Percentiles rank a stretch among this genome's conserved stretches.
phyloP scores from a whole-genome alignment of 345 rosid genomes.

The Citrus hindsii region DNA sequence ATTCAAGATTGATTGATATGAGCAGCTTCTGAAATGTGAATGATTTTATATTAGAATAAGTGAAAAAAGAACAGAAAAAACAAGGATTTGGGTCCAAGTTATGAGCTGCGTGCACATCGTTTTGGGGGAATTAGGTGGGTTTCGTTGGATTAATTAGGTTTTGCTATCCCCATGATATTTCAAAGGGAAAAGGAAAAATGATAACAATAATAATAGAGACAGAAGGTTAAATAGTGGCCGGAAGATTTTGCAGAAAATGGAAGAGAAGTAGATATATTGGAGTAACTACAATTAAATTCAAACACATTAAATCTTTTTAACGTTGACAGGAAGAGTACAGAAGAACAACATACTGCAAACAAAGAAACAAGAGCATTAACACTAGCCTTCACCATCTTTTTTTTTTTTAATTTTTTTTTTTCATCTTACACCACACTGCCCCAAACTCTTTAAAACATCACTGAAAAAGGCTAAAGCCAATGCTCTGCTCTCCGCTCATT shows the following conservation, averaged over 20 bases:
- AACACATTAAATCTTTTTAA: conserved; percentile 17
- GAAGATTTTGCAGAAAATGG: neutral
- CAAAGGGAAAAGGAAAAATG: neutral
- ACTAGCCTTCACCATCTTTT: conserved; percentile 30
- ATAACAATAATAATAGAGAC: neutral
- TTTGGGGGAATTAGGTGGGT: neutral
- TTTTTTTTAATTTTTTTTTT: neutral
- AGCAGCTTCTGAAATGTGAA: neutral
- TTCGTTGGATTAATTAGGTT: neutral
- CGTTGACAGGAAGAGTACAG: conserved; percentile 19
- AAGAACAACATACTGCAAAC: conserved; percentile 23
- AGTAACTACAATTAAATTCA: conserved; percentile 31
- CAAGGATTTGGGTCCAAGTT: neutral
- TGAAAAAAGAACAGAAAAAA: neutral
- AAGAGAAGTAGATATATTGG: conserved; percentile 15
- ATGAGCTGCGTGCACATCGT: neutral
- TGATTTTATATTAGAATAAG: neutral
- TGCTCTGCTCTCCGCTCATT: conserved; percentile 36
- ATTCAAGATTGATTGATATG: neutral
- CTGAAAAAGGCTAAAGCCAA: conserved; percentile 46
- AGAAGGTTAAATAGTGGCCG: neutral
- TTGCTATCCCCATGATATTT: neutral
- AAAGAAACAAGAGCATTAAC: conserved; percentile 58
- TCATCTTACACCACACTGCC: conserved; percentile 7
- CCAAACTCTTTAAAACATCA: conserved; percentile 23